A percentile compares a stretch with the other conserved stretches of the same genome.
These are phyloP conservation scores for Boletus tylopilopsis DNA, from an alignment of 768 basidiomycete genomes.

Conservation along the genomic window DNA sequence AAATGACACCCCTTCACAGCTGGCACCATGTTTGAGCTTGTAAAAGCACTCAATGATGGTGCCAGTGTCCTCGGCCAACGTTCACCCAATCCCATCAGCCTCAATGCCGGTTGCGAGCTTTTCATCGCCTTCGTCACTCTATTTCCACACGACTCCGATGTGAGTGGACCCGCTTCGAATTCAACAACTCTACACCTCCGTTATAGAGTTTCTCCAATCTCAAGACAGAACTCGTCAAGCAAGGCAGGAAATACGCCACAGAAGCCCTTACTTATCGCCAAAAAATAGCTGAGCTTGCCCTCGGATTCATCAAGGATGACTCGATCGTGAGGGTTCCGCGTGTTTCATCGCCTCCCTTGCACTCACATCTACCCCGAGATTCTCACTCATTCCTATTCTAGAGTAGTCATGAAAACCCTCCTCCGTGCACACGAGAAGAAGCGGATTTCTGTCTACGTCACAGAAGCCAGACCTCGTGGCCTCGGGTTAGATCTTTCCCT, in stretches of 20 bases:
- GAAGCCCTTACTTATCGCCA: slow-evolving; percentile 82
- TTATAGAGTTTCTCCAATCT: slow-evolving; percentile 76
- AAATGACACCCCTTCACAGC: slow-evolving; percentile 41
- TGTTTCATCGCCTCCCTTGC: slow-evolving; percentile 11
- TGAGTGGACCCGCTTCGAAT: slow-evolving; percentile 37
- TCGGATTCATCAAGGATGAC: slow-evolving; percentile 93
- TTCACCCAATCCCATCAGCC: slow-evolving; percentile 75
- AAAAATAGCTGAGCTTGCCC: slow-evolving; percentile 85
- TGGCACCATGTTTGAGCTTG: slow-evolving; percentile 91
- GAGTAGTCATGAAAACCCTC: slow-evolving; percentile 92
- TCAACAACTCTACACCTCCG: slow-evolving; percentile 6
- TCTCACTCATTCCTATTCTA: slow-evolving; percentile 93
- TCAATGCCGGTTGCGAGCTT: slow-evolving; percentile 86
- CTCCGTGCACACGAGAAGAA: slow-evolving; percentile 88
- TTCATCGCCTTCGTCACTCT: slow-evolving; percentile 87
- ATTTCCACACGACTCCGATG: slow-evolving; percentile 78
- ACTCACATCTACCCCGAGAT: slow-evolving; percentile 51
- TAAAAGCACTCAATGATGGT: slow-evolving; percentile 75
- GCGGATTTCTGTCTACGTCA: slow-evolving; percentile 96
- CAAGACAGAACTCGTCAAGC: slow-evolving; percentile 77
- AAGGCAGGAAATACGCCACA: slow-evolving; percentile 72
- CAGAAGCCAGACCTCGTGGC: slow-evolving; percentile 88
- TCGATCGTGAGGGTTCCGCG: slow-evolving; percentile 59
- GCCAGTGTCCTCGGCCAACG: slow-evolving; percentile 57
- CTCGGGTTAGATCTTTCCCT: slow-evolving; percentile 59